A percentile compares a stretch with the other conserved stretches of the same genome.
Evolutionary conservation across 2,329 filamentous ascomycete genomes (phyloP).

Genomic region (Trichoderma cornu-damae): DNA sequence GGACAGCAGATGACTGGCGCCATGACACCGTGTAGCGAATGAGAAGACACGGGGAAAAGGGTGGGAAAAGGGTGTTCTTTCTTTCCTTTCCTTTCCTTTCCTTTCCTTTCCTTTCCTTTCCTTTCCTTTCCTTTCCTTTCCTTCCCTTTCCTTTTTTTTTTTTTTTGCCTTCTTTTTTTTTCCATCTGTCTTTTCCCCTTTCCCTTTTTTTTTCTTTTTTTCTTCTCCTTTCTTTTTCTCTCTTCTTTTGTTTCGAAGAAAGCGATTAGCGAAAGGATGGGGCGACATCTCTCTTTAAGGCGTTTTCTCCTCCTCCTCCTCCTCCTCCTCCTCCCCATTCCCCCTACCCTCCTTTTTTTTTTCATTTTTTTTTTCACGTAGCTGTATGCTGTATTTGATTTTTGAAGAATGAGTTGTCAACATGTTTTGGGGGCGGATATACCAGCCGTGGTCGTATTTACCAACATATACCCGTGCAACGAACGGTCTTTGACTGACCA

Average conservation of each 20-base stretch:
- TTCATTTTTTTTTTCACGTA: constrained; percentile 1
- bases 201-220: neutral
- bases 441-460: constrained; percentile 1
- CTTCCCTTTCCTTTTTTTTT: no score
- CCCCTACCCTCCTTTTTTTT: no score
- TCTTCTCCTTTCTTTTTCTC: no score
- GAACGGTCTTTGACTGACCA: neutral
- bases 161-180: no score
- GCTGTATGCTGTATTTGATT: constrained; percentile 9
- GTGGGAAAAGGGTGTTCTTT: no score
- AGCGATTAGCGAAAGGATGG: neutral
- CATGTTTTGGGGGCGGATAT: constrained; percentile 7
- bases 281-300: neutral
- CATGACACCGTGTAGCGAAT: neutral
- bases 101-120: no score
- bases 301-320: no score
- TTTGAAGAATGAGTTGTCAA: constrained; percentile 4
- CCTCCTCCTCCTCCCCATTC: no score
- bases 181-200: neutral
- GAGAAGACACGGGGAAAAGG: no score
- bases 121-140: no score
- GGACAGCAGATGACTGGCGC: constrained; percentile 12
- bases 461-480: constrained; percentile 9
- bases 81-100: no score
- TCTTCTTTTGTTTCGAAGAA: neutral